These are phyloP conservation scores for Lactarius deliciosus DNA, from an alignment of 768 basidiomycete species.

Conservation along the genomic window DNA sequence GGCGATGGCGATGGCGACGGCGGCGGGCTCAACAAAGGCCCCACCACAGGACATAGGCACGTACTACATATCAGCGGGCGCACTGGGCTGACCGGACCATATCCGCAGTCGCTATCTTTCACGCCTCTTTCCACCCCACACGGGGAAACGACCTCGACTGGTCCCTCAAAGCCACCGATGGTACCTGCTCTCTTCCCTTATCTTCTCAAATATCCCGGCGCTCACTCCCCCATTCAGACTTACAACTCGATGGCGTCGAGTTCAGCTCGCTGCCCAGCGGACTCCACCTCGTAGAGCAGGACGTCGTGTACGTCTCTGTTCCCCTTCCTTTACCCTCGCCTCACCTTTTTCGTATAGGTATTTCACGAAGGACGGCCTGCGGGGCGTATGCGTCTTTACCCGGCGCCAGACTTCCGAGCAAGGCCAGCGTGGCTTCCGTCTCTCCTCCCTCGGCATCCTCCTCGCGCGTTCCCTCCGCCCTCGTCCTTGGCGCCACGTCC, in stretches of 20 bases:
- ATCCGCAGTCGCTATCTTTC: constrained; percentile 72
- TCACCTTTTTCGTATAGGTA: constrained; percentile 45
- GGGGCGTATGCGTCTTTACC: constrained; percentile 74
- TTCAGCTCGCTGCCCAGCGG: constrained; percentile 83
- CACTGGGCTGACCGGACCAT: neutral
- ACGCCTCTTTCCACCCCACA: constrained; percentile 82
- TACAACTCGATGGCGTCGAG: constrained; percentile 69
- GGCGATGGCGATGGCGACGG: constrained; percentile 10
- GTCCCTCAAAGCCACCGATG: constrained; percentile 68
- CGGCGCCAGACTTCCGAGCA: constrained; percentile 64
- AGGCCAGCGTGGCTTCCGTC: constrained; percentile 76
- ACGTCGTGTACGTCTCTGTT: constrained; percentile 62
- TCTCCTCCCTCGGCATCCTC: constrained; percentile 75
- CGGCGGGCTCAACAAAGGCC: constrained; percentile 1
- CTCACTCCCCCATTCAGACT: constrained; percentile 42
- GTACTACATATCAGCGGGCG: too few species aligned
- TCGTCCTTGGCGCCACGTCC: constrained; percentile 74
- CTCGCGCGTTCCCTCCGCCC: constrained; percentile 63
- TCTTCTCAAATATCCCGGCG: neutral
- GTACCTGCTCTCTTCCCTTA: constrained; percentile 38
- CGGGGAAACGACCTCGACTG: constrained; percentile 79
- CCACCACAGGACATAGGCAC: constrained; percentile 24
- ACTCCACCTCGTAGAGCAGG: constrained; percentile 73
- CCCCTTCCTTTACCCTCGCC: constrained; percentile 13
- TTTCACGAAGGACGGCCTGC: constrained; percentile 66